Evolutionary conservation across 1,284 basidiomycete species (phyloP), one percentile per base, ranked within the genome.

Genomic region (Fomitopsis schrenkii): DNA sequence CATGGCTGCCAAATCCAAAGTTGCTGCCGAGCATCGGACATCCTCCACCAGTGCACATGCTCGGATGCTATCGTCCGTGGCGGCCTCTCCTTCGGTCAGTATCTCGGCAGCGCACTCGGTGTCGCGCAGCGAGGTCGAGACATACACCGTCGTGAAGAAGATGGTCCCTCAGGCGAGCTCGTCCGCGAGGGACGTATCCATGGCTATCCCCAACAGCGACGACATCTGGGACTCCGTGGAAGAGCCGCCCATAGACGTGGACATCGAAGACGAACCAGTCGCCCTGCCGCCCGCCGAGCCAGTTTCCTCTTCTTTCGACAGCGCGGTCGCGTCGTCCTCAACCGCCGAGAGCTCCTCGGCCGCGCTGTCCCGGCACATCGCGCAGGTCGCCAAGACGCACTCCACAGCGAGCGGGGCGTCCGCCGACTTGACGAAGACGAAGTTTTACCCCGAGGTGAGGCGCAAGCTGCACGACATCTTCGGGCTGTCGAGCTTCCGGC

Each of bases 401-500:
- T 40, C 12, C 48, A 55, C 44, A 48, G 28, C 59, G 33, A 42
- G 17, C 58, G 35, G 19, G 33, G 22, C 36, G 19, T 30, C 52
- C 17, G 5, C n/a, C 14, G 52, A 63, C 3, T 62, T 66, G 30
- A 62, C 53, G 44, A 55, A 66, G 46, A 70, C 65, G 28, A 76
- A 77, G 2, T 82, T 83, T 66, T 85, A 85, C 64, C 61, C 60
- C 4, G 90, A 95, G 68, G 81, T 94, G 45, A 77, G 81, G 63
- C 76, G 79, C 14, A 84, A 85, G 12, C 79, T 98, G 22, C 83
- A 79, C 42, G 72, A 77, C 1, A 81, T 85, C 1, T 98, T 98
- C 75, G 77, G 79, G 8, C 78, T 98, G 3, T 70, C 80, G 0
- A 70, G 71, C 0, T 98, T 98, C 74, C 86, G 96, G 15, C 77